Percentiles rank a stretch among this genome's conserved stretches.
These are phyloP conservation scores for Cladosporium colombiae DNA, from an alignment of 2,329 filamentous ascomycete genomes.

Conservation along the genomic window DNA sequence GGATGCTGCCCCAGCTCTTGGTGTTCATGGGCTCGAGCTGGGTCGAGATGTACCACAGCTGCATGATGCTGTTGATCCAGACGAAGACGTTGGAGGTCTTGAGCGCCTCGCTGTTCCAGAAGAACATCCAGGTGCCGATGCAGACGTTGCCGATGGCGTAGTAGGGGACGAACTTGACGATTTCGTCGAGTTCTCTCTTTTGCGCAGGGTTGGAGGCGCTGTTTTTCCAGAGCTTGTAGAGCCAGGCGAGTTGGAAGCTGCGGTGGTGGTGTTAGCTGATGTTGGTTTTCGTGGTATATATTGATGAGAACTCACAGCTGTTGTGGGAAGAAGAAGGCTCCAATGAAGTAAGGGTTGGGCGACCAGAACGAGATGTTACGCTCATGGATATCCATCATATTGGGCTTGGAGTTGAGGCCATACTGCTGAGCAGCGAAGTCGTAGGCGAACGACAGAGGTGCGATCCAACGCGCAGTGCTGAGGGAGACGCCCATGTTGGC, in stretches of 20 bases:
- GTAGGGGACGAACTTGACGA: slow-evolving; percentile 57
- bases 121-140: slow-evolving; percentile 65
- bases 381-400: slow-evolving; percentile 62
- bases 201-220: slow-evolving; percentile 44
- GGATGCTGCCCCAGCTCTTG: slow-evolving; percentile 51
- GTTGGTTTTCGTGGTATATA: not conserved
- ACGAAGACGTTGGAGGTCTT: slow-evolving; percentile 58
- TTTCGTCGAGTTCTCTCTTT: slow-evolving; percentile 49
- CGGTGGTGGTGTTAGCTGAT: not conserved
- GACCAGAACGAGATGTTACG: slow-evolving; percentile 60
- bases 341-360: slow-evolving; percentile 61
- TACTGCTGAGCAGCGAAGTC: slow-evolving; percentile 63
- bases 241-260: slow-evolving; percentile 56
- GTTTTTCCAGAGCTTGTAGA: slow-evolving; percentile 57
- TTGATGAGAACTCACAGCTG: slow-evolving; percentile 44
- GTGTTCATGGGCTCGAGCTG: slow-evolving; percentile 53
- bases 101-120: slow-evolving; percentile 58
- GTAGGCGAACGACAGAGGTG: slow-evolving; percentile 56
- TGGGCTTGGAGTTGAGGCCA: slow-evolving; percentile 57
- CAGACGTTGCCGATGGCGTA: slow-evolving; percentile 60
- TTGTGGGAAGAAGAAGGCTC: slow-evolving; percentile 62
- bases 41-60: slow-evolving; percentile 56
- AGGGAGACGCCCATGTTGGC: slow-evolving; percentile 54
- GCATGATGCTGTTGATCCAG: slow-evolving; percentile 55
- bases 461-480: slow-evolving; percentile 56